Base-by-base conservation (phyloP, 495 filamentous ascomycete species). In the Aspergillus campestris region DNA sequence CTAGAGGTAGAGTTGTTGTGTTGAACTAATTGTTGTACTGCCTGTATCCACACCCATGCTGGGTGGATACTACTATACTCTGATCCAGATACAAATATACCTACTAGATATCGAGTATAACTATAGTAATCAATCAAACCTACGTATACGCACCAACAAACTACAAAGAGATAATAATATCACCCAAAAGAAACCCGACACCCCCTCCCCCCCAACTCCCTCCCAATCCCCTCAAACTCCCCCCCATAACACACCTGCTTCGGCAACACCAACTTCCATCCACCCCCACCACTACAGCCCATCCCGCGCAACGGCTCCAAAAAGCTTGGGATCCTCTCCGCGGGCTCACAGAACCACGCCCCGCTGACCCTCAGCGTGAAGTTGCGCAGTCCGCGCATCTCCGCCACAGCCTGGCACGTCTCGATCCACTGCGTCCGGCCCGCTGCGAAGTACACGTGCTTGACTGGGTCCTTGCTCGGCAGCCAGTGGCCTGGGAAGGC, bases 401-500 rank as follows among this genome's bases (percentile, higher is more conserved):
- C 29, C 8, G 51, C 43, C 3, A 73, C 42, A 0, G 62, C 49
- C 15, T 37, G 46, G 52, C 67, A 71, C 3, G 67, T 71, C 41
- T 71, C 67, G 24, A 61, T 40, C 69, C 69, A 73, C 49, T 71
- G 67, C 38, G 57, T 53, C 9, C 62, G 62, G 24, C 69, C 66
- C 1, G 67, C 67, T 33, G 62, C 60, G 42, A 71, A 62, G 36
- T 73, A 73, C 0, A 73, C 55, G 10, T 58, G 40, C 40, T 69
- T 67, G 15, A 73, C 69, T 39, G 69, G 62, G 51, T 73, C 69
- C 45, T 73, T 73, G 52, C 55, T 65, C 6, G 69, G 69, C 0
- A 73, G 61, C 65, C 67, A 69, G 45, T 71, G 67, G 45, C 67
- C 69, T 0, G 65, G 65, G 43, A 73, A 73, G 0, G 69, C 66